A percentile compares a stretch with the other conserved stretches of the same genome.
These are phyloP conservation scores for Amaranthus cruentus DNA, from an alignment of 148 eudicot genomes.

Conservation along the genomic window DNA sequence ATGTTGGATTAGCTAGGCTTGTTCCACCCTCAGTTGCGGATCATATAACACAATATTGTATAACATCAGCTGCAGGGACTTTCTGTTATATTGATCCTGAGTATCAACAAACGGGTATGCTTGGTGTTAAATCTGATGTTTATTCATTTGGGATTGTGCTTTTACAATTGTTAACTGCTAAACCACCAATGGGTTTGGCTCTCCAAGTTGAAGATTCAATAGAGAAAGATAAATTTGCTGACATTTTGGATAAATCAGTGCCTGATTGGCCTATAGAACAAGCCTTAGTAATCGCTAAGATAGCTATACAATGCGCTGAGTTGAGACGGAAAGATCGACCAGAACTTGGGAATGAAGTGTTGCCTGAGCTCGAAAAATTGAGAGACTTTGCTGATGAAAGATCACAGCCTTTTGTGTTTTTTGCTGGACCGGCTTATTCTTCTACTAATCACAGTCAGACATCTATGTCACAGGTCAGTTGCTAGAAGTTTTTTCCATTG, in stretches of 20 bases:
- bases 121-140: constrained; percentile 62
- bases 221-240: constrained; percentile 36
- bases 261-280: constrained; percentile 69
- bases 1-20: constrained; percentile 65
- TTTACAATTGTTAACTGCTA: constrained; percentile 58
- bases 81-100: constrained; percentile 74
- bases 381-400: constrained; percentile 54
- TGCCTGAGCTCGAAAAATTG: constrained; percentile 51
- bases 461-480: constrained; percentile 40
- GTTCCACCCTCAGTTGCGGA: constrained; percentile 65
- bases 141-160: constrained; percentile 61
- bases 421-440: constrained; percentile 17
- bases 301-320: constrained; percentile 53
- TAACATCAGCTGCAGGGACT: constrained; percentile 68
- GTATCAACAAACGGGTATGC: constrained; percentile 70
- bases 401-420: constrained; percentile 29
- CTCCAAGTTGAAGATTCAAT: constrained; percentile 39
- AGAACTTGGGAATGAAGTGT: constrained; percentile 54
- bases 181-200: constrained; percentile 59
- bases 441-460: constrained; percentile 28
- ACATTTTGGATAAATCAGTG: constrained; percentile 51
- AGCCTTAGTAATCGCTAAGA: constrained; percentile 43
- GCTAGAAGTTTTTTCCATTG: background rate
- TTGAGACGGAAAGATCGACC: constrained; percentile 59
- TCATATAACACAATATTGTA: constrained; percentile 48